phyloP scores from a whole-genome alignment of 1,139 yeast genomes.

The Geotrichum reessii region DNA sequence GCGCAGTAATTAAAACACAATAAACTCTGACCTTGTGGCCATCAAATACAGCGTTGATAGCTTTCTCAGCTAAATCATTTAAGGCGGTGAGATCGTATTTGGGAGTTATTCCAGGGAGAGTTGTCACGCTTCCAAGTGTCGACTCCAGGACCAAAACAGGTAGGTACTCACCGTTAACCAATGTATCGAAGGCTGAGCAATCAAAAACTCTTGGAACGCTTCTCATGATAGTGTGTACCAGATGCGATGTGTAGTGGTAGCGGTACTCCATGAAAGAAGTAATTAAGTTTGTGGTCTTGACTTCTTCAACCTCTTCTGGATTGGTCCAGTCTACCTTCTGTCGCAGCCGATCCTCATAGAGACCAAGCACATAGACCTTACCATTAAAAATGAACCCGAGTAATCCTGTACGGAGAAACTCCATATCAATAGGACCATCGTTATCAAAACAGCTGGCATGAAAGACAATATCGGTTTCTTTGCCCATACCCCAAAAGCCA shows the following conservation, averaged over 20 bases:
- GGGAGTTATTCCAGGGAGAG: constrained; percentile 65
- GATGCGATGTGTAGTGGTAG: constrained; percentile 81
- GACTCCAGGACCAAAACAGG: constrained; percentile 88
- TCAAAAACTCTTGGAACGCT: constrained; percentile 81
- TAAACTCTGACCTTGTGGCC: constrained; percentile 73
- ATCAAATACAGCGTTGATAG: constrained; percentile 62
- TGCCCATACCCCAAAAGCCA: constrained; percentile 72
- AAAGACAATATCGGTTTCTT: constrained; percentile 69
- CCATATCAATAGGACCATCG: constrained; percentile 62
- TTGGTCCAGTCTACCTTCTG: constrained; percentile 45
- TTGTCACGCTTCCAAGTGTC: constrained; percentile 49
- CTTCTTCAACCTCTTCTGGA: constrained; percentile 19
- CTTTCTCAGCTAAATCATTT: constrained; percentile 68
- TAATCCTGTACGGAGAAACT: constrained; percentile 82
- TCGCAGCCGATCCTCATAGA: constrained; percentile 85
- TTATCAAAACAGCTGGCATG: constrained; percentile 76
- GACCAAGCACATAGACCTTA: constrained; percentile 78
- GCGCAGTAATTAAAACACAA: constrained; percentile 75
- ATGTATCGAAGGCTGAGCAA: constrained; percentile 85
- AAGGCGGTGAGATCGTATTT: constrained; percentile 49
- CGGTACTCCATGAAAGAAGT: constrained; percentile 34
- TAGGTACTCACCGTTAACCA: constrained; percentile 75
- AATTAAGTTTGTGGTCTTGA: constrained; percentile 1
- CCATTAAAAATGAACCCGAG: constrained; percentile 86
- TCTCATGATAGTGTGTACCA: constrained; percentile 71